Conservation (phyloP, 176 grass and related monocot genomes). For the Chloris gayana region DNA sequence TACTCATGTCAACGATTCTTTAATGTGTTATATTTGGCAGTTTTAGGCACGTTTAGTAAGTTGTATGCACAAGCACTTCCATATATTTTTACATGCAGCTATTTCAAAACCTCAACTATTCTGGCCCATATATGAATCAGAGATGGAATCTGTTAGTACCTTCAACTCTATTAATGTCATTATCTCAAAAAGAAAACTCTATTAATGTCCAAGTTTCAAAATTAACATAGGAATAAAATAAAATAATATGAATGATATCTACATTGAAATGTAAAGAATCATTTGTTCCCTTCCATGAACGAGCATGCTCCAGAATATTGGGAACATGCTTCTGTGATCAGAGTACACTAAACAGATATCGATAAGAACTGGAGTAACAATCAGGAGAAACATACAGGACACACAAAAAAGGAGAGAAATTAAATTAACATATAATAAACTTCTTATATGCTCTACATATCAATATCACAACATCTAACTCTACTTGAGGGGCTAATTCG, state of each 20-base stretch:
- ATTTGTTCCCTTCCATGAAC: background rate
- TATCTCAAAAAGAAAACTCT: too few species aligned
- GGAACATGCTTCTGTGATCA: conserved; percentile 6
- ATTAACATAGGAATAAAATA: background rate
- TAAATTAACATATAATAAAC: conserved; percentile 29
- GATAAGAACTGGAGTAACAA: background rate
- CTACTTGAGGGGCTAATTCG: conserved; percentile 30
- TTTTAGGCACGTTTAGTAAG: background rate
- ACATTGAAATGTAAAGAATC: background rate
- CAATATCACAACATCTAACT: conserved; percentile 36
- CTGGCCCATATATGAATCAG: background rate
- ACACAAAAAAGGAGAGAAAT: background rate
- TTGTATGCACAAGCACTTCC: background rate
- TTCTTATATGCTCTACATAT: conserved; percentile 44
- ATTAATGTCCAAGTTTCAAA: background rate
- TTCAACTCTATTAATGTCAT: too few species aligned
- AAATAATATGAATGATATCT: background rate
- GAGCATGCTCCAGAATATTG: background rate
- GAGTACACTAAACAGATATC: background rate
- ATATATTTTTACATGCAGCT: background rate
- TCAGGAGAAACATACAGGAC: background rate
- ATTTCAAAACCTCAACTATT: background rate
- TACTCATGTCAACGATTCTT: conserved; percentile 74
- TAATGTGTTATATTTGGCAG: conserved; percentile 23
- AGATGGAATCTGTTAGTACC: background rate